Evolutionary conservation across 495 filamentous ascomycete species (phyloP).

Genomic region (Saxophila tyrrhenica): DNA sequence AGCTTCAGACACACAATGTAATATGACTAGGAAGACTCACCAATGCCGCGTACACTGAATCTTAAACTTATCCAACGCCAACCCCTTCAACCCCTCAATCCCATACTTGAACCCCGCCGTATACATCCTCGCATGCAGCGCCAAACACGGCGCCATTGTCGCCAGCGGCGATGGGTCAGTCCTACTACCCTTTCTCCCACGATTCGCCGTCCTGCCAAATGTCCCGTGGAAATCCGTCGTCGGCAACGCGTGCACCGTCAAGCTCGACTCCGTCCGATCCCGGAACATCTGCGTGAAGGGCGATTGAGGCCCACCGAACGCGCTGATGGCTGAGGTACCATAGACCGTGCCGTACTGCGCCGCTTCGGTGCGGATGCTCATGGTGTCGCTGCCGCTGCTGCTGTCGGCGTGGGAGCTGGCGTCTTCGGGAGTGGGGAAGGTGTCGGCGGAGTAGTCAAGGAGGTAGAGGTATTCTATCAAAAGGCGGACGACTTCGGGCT

Average conservation of each 20-base stretch:
- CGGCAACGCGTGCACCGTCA: constrained; percentile 8
- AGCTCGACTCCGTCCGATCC: neutral
- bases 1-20: neutral
- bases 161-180: constrained; percentile 1
- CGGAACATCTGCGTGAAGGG: neutral
- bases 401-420: neutral
- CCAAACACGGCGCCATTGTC: neutral
- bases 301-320: constrained; percentile 8
- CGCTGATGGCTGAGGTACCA: constrained; percentile 4
- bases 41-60: constrained; percentile 9
- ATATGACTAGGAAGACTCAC: neutral
- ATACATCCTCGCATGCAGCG: constrained; percentile 7
- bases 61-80: constrained; percentile 12
- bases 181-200: neutral
- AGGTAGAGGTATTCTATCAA: constrained; percentile 10
- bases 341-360: constrained; percentile 6
- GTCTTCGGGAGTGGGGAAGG: neutral
- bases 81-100: constrained; percentile 1
- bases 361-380: constrained; percentile 2
- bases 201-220: neutral
- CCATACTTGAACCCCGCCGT: constrained; percentile 4
- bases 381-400: neutral
- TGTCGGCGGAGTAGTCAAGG: constrained; percentile 5
- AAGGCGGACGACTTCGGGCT: constrained; percentile 4
- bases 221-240: neutral